Evolutionary conservation across 768 basidiomycete species (phyloP).

Genomic region (Hericium coralloides): DNA sequence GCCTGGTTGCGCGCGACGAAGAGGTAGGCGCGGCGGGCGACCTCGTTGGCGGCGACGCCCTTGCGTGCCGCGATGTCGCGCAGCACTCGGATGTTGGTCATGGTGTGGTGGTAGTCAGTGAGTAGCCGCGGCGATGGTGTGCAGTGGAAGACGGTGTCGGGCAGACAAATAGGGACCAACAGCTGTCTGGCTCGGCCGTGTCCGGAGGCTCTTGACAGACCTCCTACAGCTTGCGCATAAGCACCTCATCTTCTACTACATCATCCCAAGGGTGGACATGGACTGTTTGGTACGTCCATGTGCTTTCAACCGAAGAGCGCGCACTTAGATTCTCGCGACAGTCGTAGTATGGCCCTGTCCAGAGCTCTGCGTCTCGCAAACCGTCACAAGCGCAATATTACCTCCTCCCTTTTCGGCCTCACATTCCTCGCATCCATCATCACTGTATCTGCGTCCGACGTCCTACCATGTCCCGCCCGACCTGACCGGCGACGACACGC

Average conservation of each 20-base stretch:
- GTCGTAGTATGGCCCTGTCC: slow-evolving; percentile 46
- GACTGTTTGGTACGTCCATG: not conserved
- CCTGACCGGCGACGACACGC: slow-evolving; percentile 47
- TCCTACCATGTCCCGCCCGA: slow-evolving; percentile 76
- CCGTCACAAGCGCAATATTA: slow-evolving; percentile 56
- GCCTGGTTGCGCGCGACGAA: slow-evolving; percentile 90
- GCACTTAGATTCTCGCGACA: slow-evolving; percentile 1
- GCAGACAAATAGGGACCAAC: not conserved
- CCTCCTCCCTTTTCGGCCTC: slow-evolving; percentile 71
- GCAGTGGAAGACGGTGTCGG: not conserved
- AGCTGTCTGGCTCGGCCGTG: not conserved
- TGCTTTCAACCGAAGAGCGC: not conserved
- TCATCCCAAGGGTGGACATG: not conserved
- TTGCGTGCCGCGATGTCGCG: slow-evolving; percentile 74
- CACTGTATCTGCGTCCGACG: slow-evolving; percentile 72
- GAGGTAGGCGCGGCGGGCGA: slow-evolving; percentile 82
- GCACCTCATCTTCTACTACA: not conserved
- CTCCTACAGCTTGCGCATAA: not conserved
- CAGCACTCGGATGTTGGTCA: slow-evolving; percentile 43
- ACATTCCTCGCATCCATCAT: slow-evolving; percentile 73
- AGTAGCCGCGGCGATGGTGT: not conserved
- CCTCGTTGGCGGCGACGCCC: slow-evolving; percentile 66
- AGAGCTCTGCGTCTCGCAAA: slow-evolving; percentile 48
- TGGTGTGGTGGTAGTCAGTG: not conserved
- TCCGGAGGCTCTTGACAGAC: not conserved